Percentiles rank a stretch among this genome's conserved stretches.
phyloP scores from a whole-genome alignment of 1,139 yeast species.

The Torulaspora globosa region DNA sequence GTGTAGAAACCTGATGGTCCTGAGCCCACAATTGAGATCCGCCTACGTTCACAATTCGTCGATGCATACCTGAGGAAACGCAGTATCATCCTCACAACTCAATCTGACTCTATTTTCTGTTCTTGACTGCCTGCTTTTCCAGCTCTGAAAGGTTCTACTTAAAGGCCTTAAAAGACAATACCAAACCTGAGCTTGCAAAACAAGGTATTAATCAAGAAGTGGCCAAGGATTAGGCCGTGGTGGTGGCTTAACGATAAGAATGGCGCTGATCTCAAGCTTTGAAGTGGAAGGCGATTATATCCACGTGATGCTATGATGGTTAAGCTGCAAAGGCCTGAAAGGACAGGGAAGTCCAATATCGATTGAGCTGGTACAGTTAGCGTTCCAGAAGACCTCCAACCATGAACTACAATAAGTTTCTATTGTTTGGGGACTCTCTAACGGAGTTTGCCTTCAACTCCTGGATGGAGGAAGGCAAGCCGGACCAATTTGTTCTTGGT shows the following conservation, averaged over 20 bases:
- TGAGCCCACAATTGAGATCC: slow-evolving; percentile 69
- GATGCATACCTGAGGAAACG: slow-evolving; percentile 10
- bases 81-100: neutral
- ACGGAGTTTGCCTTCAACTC: slow-evolving; percentile 50
- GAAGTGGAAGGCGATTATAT: neutral
- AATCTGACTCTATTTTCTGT: neutral
- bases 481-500: slow-evolving; percentile 44
- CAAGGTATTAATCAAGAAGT: neutral
- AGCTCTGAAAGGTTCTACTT: neutral
- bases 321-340: neutral
- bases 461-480: slow-evolving; percentile 10
- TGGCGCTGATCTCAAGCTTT: neutral
- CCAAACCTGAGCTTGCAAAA: neutral
- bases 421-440: slow-evolving; percentile 68
- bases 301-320: neutral
- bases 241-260: too few species aligned
- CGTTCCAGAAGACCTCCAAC: neutral
- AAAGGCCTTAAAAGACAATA: neutral
- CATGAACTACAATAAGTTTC: slow-evolving; percentile 43
- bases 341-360: neutral
- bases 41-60: slow-evolving; percentile 15
- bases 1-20: slow-evolving; percentile 98
- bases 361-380: neutral
- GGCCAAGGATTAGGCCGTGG: too few species aligned
- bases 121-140: neutral